Evolutionary conservation across 164 flowering plant species (phyloP).

Genomic region (Paratinospora sagittata): DNA sequence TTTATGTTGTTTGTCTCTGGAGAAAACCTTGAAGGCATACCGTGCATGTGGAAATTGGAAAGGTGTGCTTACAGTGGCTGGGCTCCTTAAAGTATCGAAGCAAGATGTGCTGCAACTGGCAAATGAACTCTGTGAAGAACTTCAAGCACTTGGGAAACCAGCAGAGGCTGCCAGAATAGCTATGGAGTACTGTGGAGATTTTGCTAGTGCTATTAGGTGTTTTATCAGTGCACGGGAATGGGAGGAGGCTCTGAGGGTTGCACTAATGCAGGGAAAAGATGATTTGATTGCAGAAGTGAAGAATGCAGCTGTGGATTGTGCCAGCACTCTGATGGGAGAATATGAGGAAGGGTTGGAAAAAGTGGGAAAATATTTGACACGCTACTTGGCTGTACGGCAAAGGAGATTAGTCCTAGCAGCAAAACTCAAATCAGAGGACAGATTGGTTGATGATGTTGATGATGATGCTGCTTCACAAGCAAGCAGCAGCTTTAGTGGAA

Average conservation of each 20-base stretch:
- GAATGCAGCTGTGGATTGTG: slow-evolving; percentile 70
- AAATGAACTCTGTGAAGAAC: slow-evolving; percentile 88
- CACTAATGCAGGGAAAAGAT: slow-evolving; percentile 55
- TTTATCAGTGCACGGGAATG: slow-evolving; percentile 77
- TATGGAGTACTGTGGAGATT: slow-evolving; percentile 78
- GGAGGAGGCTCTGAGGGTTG: slow-evolving; percentile 93
- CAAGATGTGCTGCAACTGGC: slow-evolving; percentile 58
- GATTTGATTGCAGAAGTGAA: slow-evolving; percentile 54
- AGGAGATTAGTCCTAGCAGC: slow-evolving; percentile 86
- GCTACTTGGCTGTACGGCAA: slow-evolving; percentile 91
- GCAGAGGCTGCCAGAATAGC: slow-evolving; percentile 92
- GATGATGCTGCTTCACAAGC: slow-evolving; percentile 86
- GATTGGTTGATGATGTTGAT: slow-evolving; percentile 46
- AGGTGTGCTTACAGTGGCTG: slow-evolving; percentile 78
- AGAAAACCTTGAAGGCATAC: slow-evolving; percentile 82
- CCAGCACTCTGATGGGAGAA: slow-evolving; percentile 47
- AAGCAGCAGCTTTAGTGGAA: slow-evolving; percentile 89
- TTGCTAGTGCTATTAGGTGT: slow-evolving; percentile 44
- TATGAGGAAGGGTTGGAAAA: slow-evolving; percentile 82
- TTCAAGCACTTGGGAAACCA: slow-evolving; percentile 87
- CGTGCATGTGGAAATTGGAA: slow-evolving; percentile 84
- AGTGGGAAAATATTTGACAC: slow-evolving; percentile 83
- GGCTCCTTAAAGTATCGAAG: slow-evolving; percentile 58
- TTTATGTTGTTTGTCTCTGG: slow-evolving; percentile 62
- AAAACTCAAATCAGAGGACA: slow-evolving; percentile 65